phyloP scores from a whole-genome alignment of 2,329 filamentous ascomycete genomes.

The Cordyceps cateniannulata region DNA sequence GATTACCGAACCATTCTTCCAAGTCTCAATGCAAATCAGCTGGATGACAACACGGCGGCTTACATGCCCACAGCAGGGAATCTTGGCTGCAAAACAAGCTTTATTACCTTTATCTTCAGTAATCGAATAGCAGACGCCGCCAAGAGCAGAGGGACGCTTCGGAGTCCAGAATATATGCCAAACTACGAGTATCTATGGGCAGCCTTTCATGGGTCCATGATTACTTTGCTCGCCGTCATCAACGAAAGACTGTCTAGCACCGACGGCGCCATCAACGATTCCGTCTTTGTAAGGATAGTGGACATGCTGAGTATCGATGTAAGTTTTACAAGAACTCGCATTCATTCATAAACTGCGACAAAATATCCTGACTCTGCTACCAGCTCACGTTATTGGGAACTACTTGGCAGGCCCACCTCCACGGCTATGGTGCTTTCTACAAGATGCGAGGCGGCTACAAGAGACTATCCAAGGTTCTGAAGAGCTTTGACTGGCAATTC shows the following conservation, averaged over 20 bases:
- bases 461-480: neutral
- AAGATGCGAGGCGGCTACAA: constrained; percentile 8
- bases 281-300: constrained; percentile 2
- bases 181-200: constrained; percentile 2
- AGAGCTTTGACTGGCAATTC: neutral
- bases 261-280: neutral
- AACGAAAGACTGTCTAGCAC: constrained; percentile 1
- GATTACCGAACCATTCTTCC: constrained; percentile 5
- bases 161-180: constrained; percentile 3
- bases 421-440: constrained; percentile 3
- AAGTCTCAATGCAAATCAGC: neutral
- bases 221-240: neutral
- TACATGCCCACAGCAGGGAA: constrained; percentile 2
- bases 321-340: neutral
- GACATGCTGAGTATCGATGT: constrained; percentile 7
- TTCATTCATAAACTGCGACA: neutral
- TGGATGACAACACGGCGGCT: neutral
- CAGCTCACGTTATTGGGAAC: constrained; percentile 2
- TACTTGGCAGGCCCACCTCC: constrained; percentile 7
- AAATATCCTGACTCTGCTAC: neutral
- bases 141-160: neutral
- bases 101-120: constrained; percentile 7
- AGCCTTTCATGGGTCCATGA: constrained; percentile 1
- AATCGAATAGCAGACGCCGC: constrained; percentile 9
- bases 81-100: constrained; percentile 7